These are phyloP conservation scores for Escovopsis sp. DNA, from an alignment of 2,329 filamentous ascomycete species.

Conservation along the genomic window DNA sequence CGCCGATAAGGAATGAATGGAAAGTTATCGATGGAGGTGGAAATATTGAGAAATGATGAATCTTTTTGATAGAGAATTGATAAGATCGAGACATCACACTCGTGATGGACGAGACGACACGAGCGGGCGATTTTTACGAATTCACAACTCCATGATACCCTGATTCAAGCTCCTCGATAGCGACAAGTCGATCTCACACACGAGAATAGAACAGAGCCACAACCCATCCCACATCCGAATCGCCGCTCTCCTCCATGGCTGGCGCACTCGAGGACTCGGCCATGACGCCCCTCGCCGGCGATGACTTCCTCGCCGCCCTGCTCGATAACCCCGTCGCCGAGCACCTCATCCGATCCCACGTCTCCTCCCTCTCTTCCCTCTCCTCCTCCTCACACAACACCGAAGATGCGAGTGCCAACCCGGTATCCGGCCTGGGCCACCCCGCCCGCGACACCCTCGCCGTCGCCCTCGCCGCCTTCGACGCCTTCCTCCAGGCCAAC, in stretches of 20 bases:
- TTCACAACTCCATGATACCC: no score
- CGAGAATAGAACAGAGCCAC: no score
- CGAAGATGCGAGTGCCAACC: not conserved
- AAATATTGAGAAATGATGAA: no score
- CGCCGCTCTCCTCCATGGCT: slow-evolving; percentile 3
- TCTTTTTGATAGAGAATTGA: no score
- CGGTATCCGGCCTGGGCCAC: not conserved
- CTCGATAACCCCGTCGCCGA: slow-evolving; percentile 3
- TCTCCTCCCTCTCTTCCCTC: slow-evolving; percentile 1
- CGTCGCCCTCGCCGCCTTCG: slow-evolving; percentile 32
- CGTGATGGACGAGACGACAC: no score
- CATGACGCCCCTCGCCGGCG: no score
- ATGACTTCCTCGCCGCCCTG: slow-evolving; percentile 1
- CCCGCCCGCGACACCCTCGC: slow-evolving; percentile 9
- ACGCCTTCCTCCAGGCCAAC: slow-evolving; percentile 73
- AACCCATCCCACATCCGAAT: no score
- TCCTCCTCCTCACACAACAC: not conserved
- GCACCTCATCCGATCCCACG: slow-evolving; percentile 4
- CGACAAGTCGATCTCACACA: not conserved
- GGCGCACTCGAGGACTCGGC: not conserved
- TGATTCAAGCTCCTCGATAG: no score
- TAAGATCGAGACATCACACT: no score
- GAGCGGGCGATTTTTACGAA: no score
- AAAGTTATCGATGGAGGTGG: no score
- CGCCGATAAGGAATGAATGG: not conserved